Conservation (phyloP, 495 filamentous ascomycete genomes). For the Lindgomyces ingoldianus region DNA sequence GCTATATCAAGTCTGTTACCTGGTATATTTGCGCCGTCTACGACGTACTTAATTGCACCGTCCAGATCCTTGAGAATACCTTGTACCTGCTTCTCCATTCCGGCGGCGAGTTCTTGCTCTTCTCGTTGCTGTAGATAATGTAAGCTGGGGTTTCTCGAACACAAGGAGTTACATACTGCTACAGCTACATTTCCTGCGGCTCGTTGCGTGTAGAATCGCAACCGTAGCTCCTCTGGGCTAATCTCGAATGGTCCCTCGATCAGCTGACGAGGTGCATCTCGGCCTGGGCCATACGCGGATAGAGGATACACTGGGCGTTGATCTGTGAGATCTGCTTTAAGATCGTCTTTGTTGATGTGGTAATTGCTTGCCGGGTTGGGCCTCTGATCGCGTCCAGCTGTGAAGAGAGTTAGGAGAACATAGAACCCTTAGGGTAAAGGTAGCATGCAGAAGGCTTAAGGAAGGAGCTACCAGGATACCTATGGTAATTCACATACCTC, state of each 20-base stretch:
- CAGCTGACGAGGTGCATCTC: constrained; percentile 71
- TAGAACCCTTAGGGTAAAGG: no score
- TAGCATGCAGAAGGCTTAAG: not conserved
- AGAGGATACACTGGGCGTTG: constrained; percentile 79
- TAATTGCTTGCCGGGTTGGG: not conserved
- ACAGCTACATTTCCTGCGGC: constrained; percentile 62
- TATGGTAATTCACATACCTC: constrained; percentile 6
- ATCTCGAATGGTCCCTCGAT: constrained; percentile 82
- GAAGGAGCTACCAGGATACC: not conserved
- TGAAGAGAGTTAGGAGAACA: not conserved
- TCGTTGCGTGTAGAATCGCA: constrained; percentile 63
- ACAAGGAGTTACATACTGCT: constrained; percentile 51
- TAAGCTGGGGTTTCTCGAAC: not conserved
- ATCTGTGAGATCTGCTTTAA: constrained; percentile 64
- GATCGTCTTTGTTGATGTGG: constrained; percentile 54
- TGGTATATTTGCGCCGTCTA: constrained; percentile 68
- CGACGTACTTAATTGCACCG: constrained; percentile 71
- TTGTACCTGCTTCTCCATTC: constrained; percentile 69
- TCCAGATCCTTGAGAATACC: constrained; percentile 64
- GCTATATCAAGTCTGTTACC: constrained; percentile 76
- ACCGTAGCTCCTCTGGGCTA: constrained; percentile 78
- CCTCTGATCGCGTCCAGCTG: constrained; percentile 10
- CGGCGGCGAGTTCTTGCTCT: constrained; percentile 58
- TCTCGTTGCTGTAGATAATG: constrained; percentile 54
- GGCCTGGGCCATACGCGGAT: constrained; percentile 76